Percentiles rank a stretch among this genome's conserved stretches.
phyloP scores from a whole-genome alignment of 108 stramenopile species.

The Cyclotella cryptica region DNA sequence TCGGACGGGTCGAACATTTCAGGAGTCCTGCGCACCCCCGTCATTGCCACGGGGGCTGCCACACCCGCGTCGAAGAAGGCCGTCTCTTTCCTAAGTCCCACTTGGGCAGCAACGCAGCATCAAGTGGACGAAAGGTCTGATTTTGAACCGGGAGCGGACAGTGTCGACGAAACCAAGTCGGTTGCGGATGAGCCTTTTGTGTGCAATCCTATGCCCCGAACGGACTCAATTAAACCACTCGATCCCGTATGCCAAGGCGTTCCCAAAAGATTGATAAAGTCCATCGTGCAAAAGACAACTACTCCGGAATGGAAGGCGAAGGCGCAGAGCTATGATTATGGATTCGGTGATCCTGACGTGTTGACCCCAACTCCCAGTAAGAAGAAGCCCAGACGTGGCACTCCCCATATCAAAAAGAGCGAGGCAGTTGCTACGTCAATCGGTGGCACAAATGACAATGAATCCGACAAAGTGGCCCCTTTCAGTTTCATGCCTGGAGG shows the following conservation, averaged over 20 bases:
- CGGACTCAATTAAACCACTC: not conserved
- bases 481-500: constrained; percentile 51
- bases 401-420: constrained; percentile 25
- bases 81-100: constrained; percentile 8
- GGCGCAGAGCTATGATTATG: not conserved
- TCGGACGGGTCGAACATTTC: not conserved
- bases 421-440: constrained; percentile 1
- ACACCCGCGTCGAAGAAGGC: constrained; percentile 13
- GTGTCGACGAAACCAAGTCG: not conserved
- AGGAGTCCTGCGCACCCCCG: not conserved
- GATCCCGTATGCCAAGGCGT: not conserved
- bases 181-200: not conserved
- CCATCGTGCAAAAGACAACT: not conserved
- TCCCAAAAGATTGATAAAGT: not conserved
- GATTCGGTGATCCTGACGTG: constrained; percentile 12
- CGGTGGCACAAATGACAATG: not conserved
- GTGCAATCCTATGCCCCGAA: not conserved
- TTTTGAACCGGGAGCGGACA: no score
- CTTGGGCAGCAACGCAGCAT: not conserved
- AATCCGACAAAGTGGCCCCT: constrained; percentile 18
- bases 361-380: constrained; percentile 1
- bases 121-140: not conserved
- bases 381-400: not conserved
- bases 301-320: constrained; percentile 2
- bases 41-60: not conserved